phyloP scores from a whole-genome alignment of 2,329 filamentous ascomycete genomes.

The Emmonsia crescens region DNA sequence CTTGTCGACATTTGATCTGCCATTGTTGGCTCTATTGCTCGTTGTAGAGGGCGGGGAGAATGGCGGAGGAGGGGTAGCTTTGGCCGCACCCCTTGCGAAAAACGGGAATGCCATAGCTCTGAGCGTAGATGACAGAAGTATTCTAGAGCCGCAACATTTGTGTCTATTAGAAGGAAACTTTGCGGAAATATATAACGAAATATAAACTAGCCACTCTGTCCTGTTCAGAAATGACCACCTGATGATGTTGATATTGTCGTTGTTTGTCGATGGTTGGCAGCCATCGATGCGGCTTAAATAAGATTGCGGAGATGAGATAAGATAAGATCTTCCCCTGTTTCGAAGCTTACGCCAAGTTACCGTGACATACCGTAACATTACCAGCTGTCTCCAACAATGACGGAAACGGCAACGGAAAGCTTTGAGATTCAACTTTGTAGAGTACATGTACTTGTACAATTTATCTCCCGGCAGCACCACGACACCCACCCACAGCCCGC shows the following conservation, averaged over 20 bases:
- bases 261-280: not conserved
- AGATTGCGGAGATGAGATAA: conserved; percentile 17
- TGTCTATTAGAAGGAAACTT: not conserved
- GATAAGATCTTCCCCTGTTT: conserved; percentile 13
- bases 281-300: not conserved
- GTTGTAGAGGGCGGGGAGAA: not conserved
- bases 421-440: conserved; percentile 2
- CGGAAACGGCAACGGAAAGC: not conserved
- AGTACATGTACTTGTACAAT: too few species aligned
- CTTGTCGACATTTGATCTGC: not conserved
- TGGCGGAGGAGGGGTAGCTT: not conserved
- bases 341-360: not conserved
- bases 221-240: not conserved
- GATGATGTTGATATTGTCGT: not conserved
- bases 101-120: conserved; percentile 1
- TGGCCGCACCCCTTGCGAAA: not conserved
- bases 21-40: not conserved
- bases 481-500: not conserved
- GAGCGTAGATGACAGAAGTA: not conserved
- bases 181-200: not conserved
- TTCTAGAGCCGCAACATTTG: not conserved
- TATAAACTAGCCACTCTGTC: not conserved
- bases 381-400: not conserved
- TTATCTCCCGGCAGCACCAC: not conserved
- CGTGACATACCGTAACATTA: not conserved